A percentile compares a stretch with the other conserved stretches of the same genome.
phyloP scores from a whole-genome alignment of 805 yeast species.

The Ogataea polymorpha region DNA sequence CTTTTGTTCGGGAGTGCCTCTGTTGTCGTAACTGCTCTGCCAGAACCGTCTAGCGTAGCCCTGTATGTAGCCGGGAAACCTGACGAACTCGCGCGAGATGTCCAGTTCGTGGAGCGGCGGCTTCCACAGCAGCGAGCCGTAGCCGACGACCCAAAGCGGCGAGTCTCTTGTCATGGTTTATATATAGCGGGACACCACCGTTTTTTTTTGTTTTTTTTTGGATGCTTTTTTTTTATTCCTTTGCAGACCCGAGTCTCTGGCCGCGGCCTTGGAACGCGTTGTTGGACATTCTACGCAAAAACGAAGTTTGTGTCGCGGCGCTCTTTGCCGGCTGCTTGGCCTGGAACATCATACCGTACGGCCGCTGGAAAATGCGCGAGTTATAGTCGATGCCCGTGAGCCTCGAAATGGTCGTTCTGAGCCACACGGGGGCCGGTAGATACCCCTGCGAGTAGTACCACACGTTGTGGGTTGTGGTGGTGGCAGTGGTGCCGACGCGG shows the following conservation, averaged over 20 bases:
- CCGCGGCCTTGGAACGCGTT: constrained; percentile 37
- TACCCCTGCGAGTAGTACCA: constrained; percentile 53
- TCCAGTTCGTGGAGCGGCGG: constrained; percentile 70
- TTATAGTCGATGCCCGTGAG: constrained; percentile 32
- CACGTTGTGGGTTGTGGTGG: constrained; percentile 17
- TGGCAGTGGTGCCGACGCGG: constrained; percentile 32
- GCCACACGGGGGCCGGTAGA: constrained; percentile 53
- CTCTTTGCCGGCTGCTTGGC: constrained; percentile 11
- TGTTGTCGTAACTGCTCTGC: constrained; percentile 87
- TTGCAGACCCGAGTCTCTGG: constrained; percentile 33
- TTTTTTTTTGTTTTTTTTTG: neutral
- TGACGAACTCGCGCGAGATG: constrained; percentile 26
- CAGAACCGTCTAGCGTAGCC: constrained; percentile 85
- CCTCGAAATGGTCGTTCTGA: constrained; percentile 30
- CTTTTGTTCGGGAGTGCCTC: constrained; percentile 84
- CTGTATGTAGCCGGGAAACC: constrained; percentile 64
- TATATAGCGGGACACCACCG: neutral
- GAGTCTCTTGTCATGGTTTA: constrained; percentile 10
- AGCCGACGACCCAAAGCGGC: constrained; percentile 76
- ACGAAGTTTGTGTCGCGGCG: constrained; percentile 9
- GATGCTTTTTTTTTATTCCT: constrained; percentile 2
- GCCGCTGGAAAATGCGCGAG: constrained; percentile 27
- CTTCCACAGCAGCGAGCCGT: constrained; percentile 84
- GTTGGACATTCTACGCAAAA: constrained; percentile 17
- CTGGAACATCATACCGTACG: constrained; percentile 19